Evolutionary conservation across 345 rosid species (phyloP).

Genomic region (Heritiera littoralis): DNA sequence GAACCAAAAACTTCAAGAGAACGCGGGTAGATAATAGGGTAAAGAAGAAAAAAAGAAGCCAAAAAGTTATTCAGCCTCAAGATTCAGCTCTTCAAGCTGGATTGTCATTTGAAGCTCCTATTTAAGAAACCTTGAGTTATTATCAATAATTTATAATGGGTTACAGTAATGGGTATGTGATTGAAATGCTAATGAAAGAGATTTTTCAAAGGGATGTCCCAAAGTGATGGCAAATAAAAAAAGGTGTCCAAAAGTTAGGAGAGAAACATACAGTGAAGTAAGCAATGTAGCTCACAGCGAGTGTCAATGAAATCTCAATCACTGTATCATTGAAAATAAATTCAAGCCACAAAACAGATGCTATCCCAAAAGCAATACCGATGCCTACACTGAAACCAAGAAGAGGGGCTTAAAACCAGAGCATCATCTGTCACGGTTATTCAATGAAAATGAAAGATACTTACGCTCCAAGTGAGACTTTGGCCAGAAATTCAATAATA

Average conservation of each 20-base stretch:
- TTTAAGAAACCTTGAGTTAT: background rate
- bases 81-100: constrained; percentile 1
- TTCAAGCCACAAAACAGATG: constrained; percentile 91
- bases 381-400: constrained; percentile 73
- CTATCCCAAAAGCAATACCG: constrained; percentile 86
- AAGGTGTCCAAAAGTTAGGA: constrained; percentile 17
- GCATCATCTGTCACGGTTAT: background rate
- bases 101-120: constrained; percentile 10
- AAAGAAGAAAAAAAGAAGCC: background rate
- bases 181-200: background rate
- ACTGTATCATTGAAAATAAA: constrained; percentile 91
- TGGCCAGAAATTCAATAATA: constrained; percentile 63
- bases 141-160: background rate
- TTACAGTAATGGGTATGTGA: background rate
- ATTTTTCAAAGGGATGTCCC: background rate
- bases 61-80: constrained; percentile 6
- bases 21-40: background rate
- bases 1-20: background rate
- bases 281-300: constrained; percentile 91
- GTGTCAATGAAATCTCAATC: constrained; percentile 82
- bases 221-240: too few relatives aligned
- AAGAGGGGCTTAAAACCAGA: constrained; percentile 30
- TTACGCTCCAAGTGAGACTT: constrained; percentile 91
- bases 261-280: constrained; percentile 75
- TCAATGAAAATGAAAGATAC: constrained; percentile 39